A percentile compares a stretch with the other conserved stretches of the same genome.
Evolutionary conservation across 2,329 filamentous ascomycete genomes (phyloP).

Genomic region (Aspergillus brunneoviolaceus): DNA sequence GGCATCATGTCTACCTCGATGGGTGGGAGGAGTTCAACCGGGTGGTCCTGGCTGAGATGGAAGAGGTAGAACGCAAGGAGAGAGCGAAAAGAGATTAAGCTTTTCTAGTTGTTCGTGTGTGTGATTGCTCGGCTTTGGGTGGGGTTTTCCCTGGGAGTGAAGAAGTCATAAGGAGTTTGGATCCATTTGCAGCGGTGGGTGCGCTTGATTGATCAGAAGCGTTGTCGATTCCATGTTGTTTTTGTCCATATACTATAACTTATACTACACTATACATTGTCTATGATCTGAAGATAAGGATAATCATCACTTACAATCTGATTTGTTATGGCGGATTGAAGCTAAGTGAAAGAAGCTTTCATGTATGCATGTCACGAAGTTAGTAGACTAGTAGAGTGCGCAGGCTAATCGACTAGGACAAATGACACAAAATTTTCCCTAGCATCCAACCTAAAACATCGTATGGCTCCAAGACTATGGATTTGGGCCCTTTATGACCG

Average conservation of each 20-base stretch:
- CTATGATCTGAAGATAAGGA: not conserved
- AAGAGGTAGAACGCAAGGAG: conserved; percentile 51
- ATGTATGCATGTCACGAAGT: no score
- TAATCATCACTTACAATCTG: not conserved
- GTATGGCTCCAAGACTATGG: no score
- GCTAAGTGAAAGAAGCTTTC: not conserved
- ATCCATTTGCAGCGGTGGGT: not conserved
- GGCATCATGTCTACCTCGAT: conserved; percentile 72
- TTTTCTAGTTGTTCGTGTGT: not conserved
- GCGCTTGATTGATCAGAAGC: not conserved
- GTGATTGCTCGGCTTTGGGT: not conserved
- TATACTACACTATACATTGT: not conserved
- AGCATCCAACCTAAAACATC: no score
- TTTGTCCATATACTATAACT: not conserved
- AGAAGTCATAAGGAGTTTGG: no score
- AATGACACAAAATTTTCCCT: no score
- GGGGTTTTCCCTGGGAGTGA: no score
- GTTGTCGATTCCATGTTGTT: not conserved
- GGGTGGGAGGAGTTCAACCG: conserved; percentile 69
- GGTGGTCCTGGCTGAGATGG: conserved; percentile 65
- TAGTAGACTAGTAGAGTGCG: no score
- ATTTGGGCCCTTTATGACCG: no score
- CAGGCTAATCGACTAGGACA: no score
- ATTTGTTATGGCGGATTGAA: not conserved
- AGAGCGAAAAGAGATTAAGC: conserved; percentile 14